phyloP scores from a whole-genome alignment of 176 grass and related monocot species.

The Calamus simplicifolius region DNA sequence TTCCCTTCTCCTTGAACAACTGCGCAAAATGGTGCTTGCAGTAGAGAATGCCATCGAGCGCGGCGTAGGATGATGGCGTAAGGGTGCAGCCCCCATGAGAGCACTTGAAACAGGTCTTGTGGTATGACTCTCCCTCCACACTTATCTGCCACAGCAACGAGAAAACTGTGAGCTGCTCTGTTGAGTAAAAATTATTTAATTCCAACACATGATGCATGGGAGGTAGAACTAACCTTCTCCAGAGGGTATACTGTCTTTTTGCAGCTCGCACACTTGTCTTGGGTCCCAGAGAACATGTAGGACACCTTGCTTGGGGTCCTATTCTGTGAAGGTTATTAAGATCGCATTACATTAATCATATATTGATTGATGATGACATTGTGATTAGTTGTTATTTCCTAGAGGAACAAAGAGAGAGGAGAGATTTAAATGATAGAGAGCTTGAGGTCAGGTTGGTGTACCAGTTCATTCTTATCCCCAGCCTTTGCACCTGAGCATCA shows the following conservation, averaged over 20 bases:
- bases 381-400: background rate
- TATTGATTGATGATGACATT: conserved; percentile 5
- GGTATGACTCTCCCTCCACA: conserved; percentile 79
- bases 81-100: conserved; percentile 79
- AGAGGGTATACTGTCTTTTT: conserved; percentile 55
- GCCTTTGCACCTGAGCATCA: conserved; percentile 37
- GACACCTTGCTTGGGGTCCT: conserved; percentile 53
- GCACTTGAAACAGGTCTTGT: conserved; percentile 91
- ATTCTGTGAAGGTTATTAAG: conserved; percentile 23
- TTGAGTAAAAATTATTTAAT: too few species aligned
- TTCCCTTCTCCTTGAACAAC: conserved; percentile 96
- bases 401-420: conserved; percentile 14
- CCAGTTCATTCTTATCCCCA: conserved; percentile 40
- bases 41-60: conserved; percentile 77
- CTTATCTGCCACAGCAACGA: conserved; percentile 41
- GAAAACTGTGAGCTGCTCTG: too few species aligned
- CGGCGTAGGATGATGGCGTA: conserved; percentile 71
- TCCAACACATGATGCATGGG: too few species aligned
- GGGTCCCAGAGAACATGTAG: conserved; percentile 46
- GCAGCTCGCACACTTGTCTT: conserved; percentile 53
- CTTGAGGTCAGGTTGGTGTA: conserved; percentile 1
- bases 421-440: background rate
- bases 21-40: conserved; percentile 94
- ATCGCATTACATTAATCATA: background rate
- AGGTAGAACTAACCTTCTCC: conserved; percentile 29